A percentile compares a stretch with the other conserved stretches of the same genome.
phyloP scores from a whole-genome alignment of 352 stramenopile genomes.

The Globisporangium spiculum region DNA sequence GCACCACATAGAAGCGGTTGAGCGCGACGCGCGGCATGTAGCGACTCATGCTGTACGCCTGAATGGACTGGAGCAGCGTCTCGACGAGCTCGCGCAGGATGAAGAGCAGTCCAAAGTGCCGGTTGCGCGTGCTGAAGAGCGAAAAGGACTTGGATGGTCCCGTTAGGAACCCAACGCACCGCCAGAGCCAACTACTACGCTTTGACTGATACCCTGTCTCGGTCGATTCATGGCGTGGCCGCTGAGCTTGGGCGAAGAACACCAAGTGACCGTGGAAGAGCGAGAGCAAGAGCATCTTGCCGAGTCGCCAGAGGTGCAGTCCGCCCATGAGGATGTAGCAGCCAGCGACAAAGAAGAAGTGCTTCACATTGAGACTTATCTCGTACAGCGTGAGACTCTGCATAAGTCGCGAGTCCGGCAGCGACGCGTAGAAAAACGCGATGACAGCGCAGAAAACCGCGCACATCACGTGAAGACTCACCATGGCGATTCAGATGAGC shows the following conservation, averaged over 20 bases:
- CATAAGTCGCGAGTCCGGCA: background rate
- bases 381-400: background rate
- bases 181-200: background rate
- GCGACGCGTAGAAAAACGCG: background rate
- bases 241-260: background rate
- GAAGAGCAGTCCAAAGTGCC: background rate
- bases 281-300: background rate
- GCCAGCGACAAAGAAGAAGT: conserved; percentile 1
- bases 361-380: background rate
- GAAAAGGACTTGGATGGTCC: background rate
- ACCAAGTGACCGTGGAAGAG: background rate
- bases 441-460: background rate
- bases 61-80: conserved; percentile 8
- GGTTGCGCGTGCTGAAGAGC: background rate
- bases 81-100: conserved; percentile 5
- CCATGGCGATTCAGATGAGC: conserved; percentile 1
- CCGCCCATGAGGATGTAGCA: background rate
- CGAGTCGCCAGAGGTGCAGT: background rate
- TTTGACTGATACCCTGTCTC: background rate
- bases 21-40: background rate
- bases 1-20: conserved; percentile 6
- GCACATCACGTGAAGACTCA: background rate
- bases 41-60: conserved; percentile 9
- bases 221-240: background rate
- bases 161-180: background rate